Base-by-base conservation (phyloP, 2,329 filamentous ascomycete genomes). In the Cercospora sojina region DNA sequence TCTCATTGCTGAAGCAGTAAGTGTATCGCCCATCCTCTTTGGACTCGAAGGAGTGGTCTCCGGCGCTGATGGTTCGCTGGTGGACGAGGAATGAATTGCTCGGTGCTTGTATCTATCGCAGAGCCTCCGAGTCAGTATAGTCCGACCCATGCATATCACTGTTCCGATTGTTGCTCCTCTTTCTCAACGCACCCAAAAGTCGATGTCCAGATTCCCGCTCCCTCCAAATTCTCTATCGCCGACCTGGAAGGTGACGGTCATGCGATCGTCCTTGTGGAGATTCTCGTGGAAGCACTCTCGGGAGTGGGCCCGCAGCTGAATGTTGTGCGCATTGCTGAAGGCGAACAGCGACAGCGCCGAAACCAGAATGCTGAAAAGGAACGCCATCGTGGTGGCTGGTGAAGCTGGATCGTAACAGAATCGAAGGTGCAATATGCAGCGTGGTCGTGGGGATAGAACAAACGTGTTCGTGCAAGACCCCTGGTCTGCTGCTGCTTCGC, bases 1-100 rank as follows among this genome's bases (percentile, higher is more conserved):
- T 90, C 84, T 98, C 94, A 82, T 99, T 99, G 82, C 95, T 96
- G 83, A 99, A 99, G 88, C 95, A 99, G 88, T 99, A 99, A 65
- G 87, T 84, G 83, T 91, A 97, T 82, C 91, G 93, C 71, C 95
- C 95, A 79, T 99, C 93, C 77, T 88, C 82, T 74, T 86, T 84
- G 60, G 95, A 93, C 43, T 88, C 90, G 82, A 99, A 98, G 66
- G 91, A 91, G 83, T 96, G 92, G 81, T 98, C 94, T 78, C 95
- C 95, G 74, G 91, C 93, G 69, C 93, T 93, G 67, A 95, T 87
- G 67, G 87, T 85, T 80, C 90, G 91, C 78, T 96, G 88, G 80
- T 92, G 90, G 76, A 91, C 85, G 78, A 95, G 89, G 82, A 92
- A 91, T 77, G 87, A 85, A 76, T 88, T 88, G 61, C 82, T 78